Base-by-base conservation (phyloP, 2,329 filamentous ascomycete genomes). In the Chaetothyriales sp. region DNA sequence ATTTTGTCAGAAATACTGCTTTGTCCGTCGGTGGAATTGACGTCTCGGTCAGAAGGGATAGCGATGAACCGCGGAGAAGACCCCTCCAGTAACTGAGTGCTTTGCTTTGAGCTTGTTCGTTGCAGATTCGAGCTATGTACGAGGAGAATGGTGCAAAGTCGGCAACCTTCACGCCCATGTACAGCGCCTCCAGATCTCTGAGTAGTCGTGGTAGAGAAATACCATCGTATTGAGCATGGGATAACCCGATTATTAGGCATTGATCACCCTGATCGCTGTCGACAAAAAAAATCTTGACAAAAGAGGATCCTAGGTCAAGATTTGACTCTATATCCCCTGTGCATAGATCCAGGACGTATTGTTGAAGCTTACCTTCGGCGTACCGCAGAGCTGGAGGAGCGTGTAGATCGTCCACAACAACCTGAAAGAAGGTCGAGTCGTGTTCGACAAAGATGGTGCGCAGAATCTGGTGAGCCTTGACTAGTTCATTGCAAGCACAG, bases 221-320 rank as follows among this genome's bases (percentile, higher is more conserved):
- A 56, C 82, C 82, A 57, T 85, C 82, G 61, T 84, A 85, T 58
- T 85, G 81, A 0, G 81, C 78, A 63, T 85, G 82, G 0, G 81
- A 84, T 51, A 85, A 75, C 51, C 81, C 76, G 62, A 60, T n/a
- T 6, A 77, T 67, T 13, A 84, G 74, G 46, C 72, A 71, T 4
- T 67, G 64, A 9, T 70, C 61, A 19, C 66, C 68, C 10, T 61
- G 58, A 51, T 63, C 64, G 51, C 68, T 68, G 51, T 70, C 68
- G 44, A 80, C 67, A 45, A 77, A 71, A 57, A 78, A 73, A 69
- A 78, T 80, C 55, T 78, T 78, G 53, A 78, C 72, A 54, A 82
- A 82, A 22, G 77, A 69, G 1, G 80, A 78, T 2, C 81, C 81
- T 5, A 77, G 71, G 0, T 75, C 75, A 59, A 80, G 76, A 4